Base-by-base conservation (phyloP, 169 alveolate genomes). In the Theileria orientalis region DNA sequence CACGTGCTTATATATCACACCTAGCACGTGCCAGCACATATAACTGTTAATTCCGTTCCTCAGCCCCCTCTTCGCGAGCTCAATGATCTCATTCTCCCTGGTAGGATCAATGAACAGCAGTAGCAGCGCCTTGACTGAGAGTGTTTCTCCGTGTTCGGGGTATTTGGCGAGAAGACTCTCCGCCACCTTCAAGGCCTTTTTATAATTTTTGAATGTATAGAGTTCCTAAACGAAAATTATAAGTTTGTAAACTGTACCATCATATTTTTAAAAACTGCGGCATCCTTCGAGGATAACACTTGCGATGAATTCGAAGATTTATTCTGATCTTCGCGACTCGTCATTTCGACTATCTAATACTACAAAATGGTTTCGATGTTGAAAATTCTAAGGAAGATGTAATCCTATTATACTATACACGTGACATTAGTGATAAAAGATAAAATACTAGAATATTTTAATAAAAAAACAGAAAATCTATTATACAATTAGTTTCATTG, bases 11-110 rank as follows among this genome's bases (percentile, higher is more conserved):
- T 77, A 77, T 2, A 77, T 29, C 51, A 63, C 69, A 23, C 82
- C 86, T 51, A 77, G 64, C 11, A 70, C 59, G 59, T 77, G 52
- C 86, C 86, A 77, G 51, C 83, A 77, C 27, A 69, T 25, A 52
- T 61, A 59, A 32, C 82, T 69, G 30, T 62, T 77, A 11, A 77
- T 59, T 46, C 72, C 86, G 32, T 69, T 21, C 23, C 57, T 68
- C 16, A 77, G 63, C 3, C 76, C 86, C 47, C 69, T 62, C 37
- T 41, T 77, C 19, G 86, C 86, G 25, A 77, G 35, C 8, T 57
- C 69, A 37, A 77, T 9, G 29, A 61, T 61, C 61, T 77, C 86
- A 29, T 61, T 62, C 21, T 32, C 30, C 42, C 54, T 52, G 30
- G 63, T 23, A 1, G 79, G 74, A 11, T 76, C 86, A 0, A 40